A percentile compares a stretch with the other conserved stretches of the same genome.
Conservation (phyloP, 169 alveolate species). For the Plasmodium fragile region DNA sequence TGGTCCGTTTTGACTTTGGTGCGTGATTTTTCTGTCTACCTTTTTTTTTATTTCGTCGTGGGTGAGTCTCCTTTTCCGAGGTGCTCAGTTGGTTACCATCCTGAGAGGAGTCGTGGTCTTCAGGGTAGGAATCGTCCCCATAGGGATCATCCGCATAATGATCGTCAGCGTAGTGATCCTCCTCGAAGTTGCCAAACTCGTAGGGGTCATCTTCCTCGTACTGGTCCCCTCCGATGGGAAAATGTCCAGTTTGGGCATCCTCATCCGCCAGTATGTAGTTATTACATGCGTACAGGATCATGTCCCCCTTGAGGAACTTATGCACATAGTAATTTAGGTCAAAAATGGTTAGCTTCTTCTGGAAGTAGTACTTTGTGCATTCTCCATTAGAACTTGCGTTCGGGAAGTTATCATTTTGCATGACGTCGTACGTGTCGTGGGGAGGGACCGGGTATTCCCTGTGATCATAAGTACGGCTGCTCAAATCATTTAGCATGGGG, state of each 20-base stretch:
- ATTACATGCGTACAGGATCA: conserved; percentile 56
- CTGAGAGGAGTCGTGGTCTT: background rate
- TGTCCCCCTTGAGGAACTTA: conserved; percentile 52
- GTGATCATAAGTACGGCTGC: background rate
- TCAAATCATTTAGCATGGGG: background rate
- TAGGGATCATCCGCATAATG: background rate
- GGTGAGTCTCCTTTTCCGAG: background rate
- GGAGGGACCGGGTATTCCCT: background rate
- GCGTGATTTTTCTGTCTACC: background rate
- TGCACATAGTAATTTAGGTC: conserved; percentile 47
- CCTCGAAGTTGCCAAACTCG: background rate
- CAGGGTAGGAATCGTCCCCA: background rate
- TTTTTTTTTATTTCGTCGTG: background rate
- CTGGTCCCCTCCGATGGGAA: background rate
- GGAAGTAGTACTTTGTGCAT: conserved; percentile 24
- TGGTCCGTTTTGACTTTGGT: background rate
- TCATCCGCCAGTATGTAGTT: conserved; percentile 62
- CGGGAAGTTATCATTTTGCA: background rate
- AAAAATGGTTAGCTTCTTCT: conserved; percentile 39
- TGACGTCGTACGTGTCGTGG: background rate
- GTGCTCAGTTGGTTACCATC: background rate
- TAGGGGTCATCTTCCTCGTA: background rate
- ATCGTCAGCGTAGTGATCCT: background rate
- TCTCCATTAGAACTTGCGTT: conserved; percentile 15
- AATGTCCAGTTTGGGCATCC: background rate